Evolutionary conservation across 106 monocot genomes (phyloP).

Genomic region (Vanilla planifolia): DNA sequence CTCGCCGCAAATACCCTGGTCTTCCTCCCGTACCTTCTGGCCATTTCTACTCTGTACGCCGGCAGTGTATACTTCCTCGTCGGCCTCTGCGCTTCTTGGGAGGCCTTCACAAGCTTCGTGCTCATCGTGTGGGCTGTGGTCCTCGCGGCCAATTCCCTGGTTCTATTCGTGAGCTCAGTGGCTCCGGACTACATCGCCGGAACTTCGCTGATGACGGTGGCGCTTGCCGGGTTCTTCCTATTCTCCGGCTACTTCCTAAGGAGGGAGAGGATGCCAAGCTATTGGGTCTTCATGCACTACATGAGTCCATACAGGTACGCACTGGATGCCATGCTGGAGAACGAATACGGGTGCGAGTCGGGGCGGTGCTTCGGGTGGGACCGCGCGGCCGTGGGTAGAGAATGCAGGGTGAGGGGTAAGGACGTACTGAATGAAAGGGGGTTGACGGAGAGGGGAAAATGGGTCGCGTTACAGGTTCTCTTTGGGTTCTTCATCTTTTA

Average conservation of each 20-base stretch:
- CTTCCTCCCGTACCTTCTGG: conserved; percentile 87
- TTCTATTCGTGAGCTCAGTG: conserved; percentile 76
- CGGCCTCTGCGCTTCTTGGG: conserved; percentile 67
- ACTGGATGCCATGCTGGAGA: conserved; percentile 78
- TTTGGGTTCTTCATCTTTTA: conserved; percentile 82
- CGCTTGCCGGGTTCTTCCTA: conserved; percentile 85
- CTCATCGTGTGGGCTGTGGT: conserved; percentile 72
- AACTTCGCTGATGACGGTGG: conserved; percentile 72
- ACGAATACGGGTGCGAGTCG: conserved; percentile 75
- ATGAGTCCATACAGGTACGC: conserved; percentile 82
- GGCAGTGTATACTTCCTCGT: conserved; percentile 75
- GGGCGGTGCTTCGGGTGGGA: conserved; percentile 58
- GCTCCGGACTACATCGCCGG: conserved; percentile 95
- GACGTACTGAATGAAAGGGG: conserved; percentile 58
- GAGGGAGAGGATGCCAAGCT: conserved; percentile 72
- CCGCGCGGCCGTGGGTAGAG: conserved; percentile 1
- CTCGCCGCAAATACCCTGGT: conserved; percentile 72
- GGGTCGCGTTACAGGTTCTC: conserved; percentile 70
- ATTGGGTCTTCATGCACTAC: conserved; percentile 91
- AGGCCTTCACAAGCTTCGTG: conserved; percentile 64
- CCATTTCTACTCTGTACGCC: conserved; percentile 62
- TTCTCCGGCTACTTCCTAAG: conserved; percentile 94
- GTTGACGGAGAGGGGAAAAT: conserved; percentile 40
- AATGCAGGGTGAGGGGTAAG: conserved; percentile 48
- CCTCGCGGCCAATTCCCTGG: conserved; percentile 92